phyloP scores from a whole-genome alignment of 176 grass and related monocot species.

The Urochloa ruziziensis region DNA sequence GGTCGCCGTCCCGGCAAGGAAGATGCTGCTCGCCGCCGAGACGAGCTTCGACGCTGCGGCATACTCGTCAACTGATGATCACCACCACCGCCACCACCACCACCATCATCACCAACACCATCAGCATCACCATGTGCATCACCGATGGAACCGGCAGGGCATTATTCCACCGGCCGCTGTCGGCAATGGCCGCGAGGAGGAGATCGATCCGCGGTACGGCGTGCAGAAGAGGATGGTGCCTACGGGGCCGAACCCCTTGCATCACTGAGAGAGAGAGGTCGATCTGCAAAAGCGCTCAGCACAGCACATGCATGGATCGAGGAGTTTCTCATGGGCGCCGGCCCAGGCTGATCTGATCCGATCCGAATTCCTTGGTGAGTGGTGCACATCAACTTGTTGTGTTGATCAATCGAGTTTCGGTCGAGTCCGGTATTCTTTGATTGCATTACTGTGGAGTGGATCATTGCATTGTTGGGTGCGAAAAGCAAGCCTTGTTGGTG shows the following conservation, averaged over 20 bases:
- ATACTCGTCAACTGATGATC: not conserved
- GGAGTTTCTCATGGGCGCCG: not conserved
- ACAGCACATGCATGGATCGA: not conserved
- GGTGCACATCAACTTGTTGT: constrained; percentile 20
- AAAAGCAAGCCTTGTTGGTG: not conserved
- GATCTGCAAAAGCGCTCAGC: not conserved
- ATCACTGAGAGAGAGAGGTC: constrained; percentile 41
- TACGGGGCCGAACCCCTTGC: constrained; percentile 74
- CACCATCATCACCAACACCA: constrained; percentile 13
- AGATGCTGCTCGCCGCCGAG: constrained; percentile 39
- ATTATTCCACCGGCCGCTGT: not conserved
- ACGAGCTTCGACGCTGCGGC: not conserved
- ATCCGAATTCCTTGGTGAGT: constrained; percentile 15
- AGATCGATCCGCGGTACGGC: constrained; percentile 60
- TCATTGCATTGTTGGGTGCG: not conserved
- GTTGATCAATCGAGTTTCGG: not conserved
- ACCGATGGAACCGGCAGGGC: constrained; percentile 19
- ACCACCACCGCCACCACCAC: not conserved
- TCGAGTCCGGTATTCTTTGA: constrained; percentile 10
- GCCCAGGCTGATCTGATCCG: not conserved
- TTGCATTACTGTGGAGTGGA: constrained; percentile 13
- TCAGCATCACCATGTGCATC: not conserved
- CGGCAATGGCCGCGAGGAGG: constrained; percentile 18
- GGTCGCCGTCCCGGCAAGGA: constrained; percentile 24
- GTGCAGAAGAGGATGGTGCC: constrained; percentile 74